Conservation (phyloP, 2,329 filamentous ascomycete species). For the Epichloe scottii region DNA sequence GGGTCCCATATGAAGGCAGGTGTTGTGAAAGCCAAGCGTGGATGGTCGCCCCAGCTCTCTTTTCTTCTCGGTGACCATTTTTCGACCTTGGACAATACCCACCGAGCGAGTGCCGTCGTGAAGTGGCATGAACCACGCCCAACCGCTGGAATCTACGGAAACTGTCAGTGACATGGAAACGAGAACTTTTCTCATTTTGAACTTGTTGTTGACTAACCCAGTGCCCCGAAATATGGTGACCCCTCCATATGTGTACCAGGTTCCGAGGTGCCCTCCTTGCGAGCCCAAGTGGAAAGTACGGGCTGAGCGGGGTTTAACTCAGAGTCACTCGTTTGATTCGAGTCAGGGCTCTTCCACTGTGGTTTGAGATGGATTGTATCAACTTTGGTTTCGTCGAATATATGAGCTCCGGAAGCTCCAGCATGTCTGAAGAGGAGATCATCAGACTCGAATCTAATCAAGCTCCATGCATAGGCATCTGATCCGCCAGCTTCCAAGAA, state of each 20-base stretch:
- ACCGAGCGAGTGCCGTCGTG: constrained; percentile 32
- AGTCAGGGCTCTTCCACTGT: neutral
- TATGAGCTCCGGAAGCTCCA: constrained; percentile 23
- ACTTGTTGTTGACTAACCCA: constrained; percentile 9
- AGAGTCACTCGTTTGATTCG: neutral
- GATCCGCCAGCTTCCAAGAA: too few relatives aligned
- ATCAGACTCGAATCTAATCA: constrained; percentile 33
- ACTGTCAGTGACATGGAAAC: neutral
- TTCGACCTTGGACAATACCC: too few relatives aligned
- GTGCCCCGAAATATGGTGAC: constrained; percentile 31
- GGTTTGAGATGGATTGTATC: constrained; percentile 18
- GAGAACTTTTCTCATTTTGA: too few relatives aligned
- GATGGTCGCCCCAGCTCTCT: too few relatives aligned
- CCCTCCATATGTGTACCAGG: constrained; percentile 22
- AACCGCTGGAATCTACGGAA: constrained; percentile 31
- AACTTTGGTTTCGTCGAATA: constrained; percentile 28
- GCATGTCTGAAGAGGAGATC: constrained; percentile 30
- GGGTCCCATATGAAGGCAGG: too few relatives aligned
- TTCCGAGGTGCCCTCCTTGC: constrained; percentile 24
- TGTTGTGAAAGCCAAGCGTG: too few relatives aligned
- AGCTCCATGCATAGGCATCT: constrained; percentile 23
- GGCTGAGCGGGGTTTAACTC: constrained; percentile 16
- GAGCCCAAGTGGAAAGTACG: constrained; percentile 22
- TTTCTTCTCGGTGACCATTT: too few relatives aligned
- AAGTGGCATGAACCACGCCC: constrained; percentile 37